Percentiles rank a stretch among this genome's conserved stretches.
phyloP scores from a whole-genome alignment of 305 asterid species.

The Solanum hybrid region DNA sequence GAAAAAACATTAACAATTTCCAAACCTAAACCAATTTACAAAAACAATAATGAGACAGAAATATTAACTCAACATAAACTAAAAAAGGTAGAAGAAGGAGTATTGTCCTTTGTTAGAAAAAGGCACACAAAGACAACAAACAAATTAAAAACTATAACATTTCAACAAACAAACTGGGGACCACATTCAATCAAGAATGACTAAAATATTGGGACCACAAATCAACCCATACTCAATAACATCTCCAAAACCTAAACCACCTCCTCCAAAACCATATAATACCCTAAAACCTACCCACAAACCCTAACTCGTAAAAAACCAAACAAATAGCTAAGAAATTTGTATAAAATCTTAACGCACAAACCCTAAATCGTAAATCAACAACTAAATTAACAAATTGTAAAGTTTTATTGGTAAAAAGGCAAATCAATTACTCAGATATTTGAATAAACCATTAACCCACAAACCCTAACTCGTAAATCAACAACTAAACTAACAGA shows the following conservation, averaged over 20 bases:
- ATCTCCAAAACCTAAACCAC: not conserved
- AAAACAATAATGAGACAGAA: not conserved
- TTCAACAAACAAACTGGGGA: not conserved
- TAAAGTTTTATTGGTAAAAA: not conserved
- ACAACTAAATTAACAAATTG: not conserved
- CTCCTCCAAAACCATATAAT: not conserved
- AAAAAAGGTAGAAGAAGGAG: not conserved
- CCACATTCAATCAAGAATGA: not conserved
- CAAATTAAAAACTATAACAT: not conserved
- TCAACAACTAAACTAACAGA: not conserved
- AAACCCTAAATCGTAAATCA: not conserved
- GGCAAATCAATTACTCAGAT: not conserved
- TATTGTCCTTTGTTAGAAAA: not conserved
- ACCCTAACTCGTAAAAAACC: not conserved
- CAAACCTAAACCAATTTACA: not conserved
- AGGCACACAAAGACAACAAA: not conserved
- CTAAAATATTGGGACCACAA: not conserved
- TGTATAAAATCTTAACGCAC: not conserved
- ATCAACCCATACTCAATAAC: not conserved
- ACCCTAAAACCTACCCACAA: not conserved
- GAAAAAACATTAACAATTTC: no score
- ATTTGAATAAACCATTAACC: not conserved
- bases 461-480: not conserved
- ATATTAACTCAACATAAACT: not conserved
- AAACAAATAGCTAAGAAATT: not conserved